Base-by-base conservation (phyloP, 352 stramenopile species). In the Blastocystis sp. region DNA sequence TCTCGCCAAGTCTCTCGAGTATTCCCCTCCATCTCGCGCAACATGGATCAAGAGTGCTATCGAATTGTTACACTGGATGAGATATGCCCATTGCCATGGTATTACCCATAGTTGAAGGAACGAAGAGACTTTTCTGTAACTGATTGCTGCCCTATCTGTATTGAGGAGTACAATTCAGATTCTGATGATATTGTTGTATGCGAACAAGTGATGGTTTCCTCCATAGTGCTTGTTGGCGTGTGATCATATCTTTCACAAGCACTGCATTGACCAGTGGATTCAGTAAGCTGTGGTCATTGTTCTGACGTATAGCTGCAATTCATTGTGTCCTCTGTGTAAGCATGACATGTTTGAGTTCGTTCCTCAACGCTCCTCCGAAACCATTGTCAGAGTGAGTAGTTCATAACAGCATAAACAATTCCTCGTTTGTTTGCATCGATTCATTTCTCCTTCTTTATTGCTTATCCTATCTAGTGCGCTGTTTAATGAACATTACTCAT, bases 181-280 rank as follows among this genome's bases (percentile, higher is more conserved):
- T 43, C 66, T 60, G n/a, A 4, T 77, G 66, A 77, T 77, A 34
- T 77, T 60, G 66, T 77, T 77, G 66, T 77, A 77, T 9, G 2
- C 2, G 11, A 23, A 60, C 38, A 60, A 53, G 17, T 4, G 21
- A 53, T 28, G 28, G 28, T 48, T 53, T 53, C 3, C 28, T 10
- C 9, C n/a, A 11, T 59, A 77, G 66, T 53, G 66, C 41, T 43
- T 77, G 21, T 43, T 53, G 19, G 66, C 66, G 53, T 77, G 66
- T 77, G 45, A 77, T 4, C 66, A 77, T 19, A 59, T 77, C 66
- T 77, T 77, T 53, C 66, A 77, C 66, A 77, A 77, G 41, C 19
- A 77, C n/a, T 77, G 66, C 34, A 77, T 77, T 77, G 66, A 77
- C 34, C n/a, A 77, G 52, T 77, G 66, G 66, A 77, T 77, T 77